A percentile compares a stretch with the other conserved stretches of the same genome.
Conservation (phyloP, 768 basidiomycete species). For the Boletus tylopilopsis region DNA sequence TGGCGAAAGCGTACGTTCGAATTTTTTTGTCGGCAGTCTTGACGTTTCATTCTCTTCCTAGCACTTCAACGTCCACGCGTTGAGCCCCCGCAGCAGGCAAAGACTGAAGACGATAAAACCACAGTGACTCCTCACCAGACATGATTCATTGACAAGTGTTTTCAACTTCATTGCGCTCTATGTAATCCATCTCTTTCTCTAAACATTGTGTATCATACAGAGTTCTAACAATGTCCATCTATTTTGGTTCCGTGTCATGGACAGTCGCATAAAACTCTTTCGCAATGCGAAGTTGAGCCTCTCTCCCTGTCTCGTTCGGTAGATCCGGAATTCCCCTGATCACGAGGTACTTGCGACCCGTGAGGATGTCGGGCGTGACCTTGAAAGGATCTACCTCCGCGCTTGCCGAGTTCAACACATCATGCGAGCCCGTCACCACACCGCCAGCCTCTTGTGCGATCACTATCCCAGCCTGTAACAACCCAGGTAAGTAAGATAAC, state of each 20-base stretch:
- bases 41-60: no score
- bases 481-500: not conserved
- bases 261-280: slow-evolving; percentile 85
- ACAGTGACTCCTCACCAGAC: no score
- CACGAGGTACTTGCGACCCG: slow-evolving; percentile 78
- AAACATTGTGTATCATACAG: slow-evolving; percentile 1
- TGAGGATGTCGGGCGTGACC: slow-evolving; percentile 65
- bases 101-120: no score
- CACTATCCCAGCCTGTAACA: slow-evolving; percentile 75
- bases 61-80: no score
- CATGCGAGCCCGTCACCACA: slow-evolving; percentile 68
- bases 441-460: slow-evolving; percentile 90
- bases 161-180: no score
- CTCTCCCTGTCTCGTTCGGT: slow-evolving; percentile 56
- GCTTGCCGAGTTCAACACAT: slow-evolving; percentile 37
- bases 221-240: not conserved
- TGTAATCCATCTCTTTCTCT: no score
- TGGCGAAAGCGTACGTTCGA: no score
- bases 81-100: no score
- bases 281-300: slow-evolving; percentile 77
- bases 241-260: slow-evolving; percentile 61
- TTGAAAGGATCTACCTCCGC: slow-evolving; percentile 44
- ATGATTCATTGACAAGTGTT: no score
- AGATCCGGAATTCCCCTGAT: slow-evolving; percentile 66
- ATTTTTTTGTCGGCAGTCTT: no score